phyloP scores from a whole-genome alignment of 441 rosid species.

The Corymbia citriodora region DNA sequence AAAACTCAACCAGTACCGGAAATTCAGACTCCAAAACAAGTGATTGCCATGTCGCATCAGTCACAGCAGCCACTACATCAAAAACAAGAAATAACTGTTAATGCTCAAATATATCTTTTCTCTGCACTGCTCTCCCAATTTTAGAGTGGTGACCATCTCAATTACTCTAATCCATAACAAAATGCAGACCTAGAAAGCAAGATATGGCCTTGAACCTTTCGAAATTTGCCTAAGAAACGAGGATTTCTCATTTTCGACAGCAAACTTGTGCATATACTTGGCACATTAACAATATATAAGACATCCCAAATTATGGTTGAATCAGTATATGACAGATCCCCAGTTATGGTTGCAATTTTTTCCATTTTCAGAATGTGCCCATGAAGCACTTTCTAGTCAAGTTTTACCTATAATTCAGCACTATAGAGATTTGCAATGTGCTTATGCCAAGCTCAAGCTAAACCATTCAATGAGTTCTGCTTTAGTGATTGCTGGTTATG shows the following conservation, averaged over 20 bases:
- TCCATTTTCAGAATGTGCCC: background rate
- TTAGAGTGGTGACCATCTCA: background rate
- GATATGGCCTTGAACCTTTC: background rate
- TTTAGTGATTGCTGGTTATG: background rate
- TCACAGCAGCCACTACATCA: slow-evolving; percentile 48
- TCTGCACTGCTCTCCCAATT: background rate
- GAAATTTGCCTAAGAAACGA: background rate
- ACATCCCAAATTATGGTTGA: background rate
- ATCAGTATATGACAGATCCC: background rate
- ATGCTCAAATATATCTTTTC: background rate
- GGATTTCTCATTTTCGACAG: background rate
- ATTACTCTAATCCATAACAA: background rate
- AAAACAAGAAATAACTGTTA: background rate
- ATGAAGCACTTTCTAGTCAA: background rate
- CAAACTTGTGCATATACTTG: background rate
- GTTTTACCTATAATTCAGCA: background rate
- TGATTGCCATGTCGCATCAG: slow-evolving; percentile 67
- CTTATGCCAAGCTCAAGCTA: background rate
- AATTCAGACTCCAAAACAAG: slow-evolving; percentile 56
- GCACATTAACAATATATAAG: background rate
- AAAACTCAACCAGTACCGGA: slow-evolving; percentile 82
- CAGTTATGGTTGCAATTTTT: background rate
- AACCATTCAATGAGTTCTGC: background rate
- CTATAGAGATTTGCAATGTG: background rate
- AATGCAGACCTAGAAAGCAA: background rate